These are phyloP conservation scores for Xanthoconium separans DNA, from an alignment of 1,284 basidiomycete species.

Conservation along the genomic window DNA sequence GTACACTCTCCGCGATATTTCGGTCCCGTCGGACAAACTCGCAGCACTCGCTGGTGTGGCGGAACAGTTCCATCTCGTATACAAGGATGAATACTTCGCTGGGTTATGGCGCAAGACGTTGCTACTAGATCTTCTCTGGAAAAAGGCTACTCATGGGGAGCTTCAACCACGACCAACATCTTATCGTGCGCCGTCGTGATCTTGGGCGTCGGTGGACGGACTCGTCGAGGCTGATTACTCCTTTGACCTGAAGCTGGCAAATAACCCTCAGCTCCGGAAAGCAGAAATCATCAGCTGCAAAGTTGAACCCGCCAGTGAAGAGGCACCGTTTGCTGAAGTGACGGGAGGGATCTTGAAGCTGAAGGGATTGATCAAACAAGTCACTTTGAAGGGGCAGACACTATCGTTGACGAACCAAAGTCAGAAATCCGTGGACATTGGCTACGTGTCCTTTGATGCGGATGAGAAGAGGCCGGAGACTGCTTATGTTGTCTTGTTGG, in stretches of 20 bases:
- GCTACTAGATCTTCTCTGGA: not conserved
- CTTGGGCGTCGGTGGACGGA: constrained; percentile 1
- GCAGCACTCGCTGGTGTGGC: not conserved
- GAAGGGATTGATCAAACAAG: not conserved
- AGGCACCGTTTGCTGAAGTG: not conserved
- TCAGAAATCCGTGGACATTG: not conserved
- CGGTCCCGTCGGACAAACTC: not conserved
- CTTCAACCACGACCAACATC: not conserved
- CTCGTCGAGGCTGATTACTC: not conserved
- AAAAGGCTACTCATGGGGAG: too few species aligned
- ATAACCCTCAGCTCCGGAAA: not conserved
- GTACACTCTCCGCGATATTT: not conserved
- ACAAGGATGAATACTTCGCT: not conserved
- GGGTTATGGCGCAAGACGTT: constrained; percentile 1
- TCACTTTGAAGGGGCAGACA: not conserved
- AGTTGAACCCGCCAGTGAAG: not conserved
- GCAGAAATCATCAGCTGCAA: not conserved
- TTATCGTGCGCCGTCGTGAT: not conserved
- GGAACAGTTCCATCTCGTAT: not conserved
- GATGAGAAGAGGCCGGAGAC: not conserved
- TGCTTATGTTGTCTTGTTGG: not conserved
- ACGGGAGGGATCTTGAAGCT: not conserved
- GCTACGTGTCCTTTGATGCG: not conserved
- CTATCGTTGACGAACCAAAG: not conserved
- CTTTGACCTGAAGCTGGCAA: not conserved